These are phyloP conservation scores for Gastrodia elata DNA, from an alignment of 106 monocot species.

Conservation along the genomic window DNA sequence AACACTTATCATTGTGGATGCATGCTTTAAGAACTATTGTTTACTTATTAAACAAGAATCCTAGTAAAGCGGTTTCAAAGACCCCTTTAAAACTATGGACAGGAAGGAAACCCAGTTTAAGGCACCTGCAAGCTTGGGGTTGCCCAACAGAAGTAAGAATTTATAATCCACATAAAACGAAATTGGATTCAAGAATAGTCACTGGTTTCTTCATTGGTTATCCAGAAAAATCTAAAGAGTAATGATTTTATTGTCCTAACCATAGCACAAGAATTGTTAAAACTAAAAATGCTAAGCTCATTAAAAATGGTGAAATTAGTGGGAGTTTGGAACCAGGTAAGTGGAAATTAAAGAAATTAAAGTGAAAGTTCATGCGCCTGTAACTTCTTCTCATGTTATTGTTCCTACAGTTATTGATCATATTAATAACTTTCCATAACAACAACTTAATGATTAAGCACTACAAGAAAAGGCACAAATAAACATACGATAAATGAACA, in stretches of 20 bases:
- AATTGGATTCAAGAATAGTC: background rate
- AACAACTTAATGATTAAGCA: slow-evolving; percentile 6
- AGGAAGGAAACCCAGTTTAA: slow-evolving; percentile 12
- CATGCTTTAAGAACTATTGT: background rate
- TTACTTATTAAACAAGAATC: slow-evolving; percentile 2
- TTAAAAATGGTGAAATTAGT: no score
- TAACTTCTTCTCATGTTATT: no score
- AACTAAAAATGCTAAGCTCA: no score
- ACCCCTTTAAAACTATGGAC: slow-evolving; percentile 5
- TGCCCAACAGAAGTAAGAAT: slow-evolving; percentile 10
- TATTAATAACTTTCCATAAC: no score
- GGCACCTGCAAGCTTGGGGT: slow-evolving; percentile 11
- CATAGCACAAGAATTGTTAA: slow-evolving; percentile 5
- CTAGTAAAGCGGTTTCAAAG: slow-evolving; percentile 7
- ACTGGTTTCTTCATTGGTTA: slow-evolving; percentile 9
- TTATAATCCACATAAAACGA: slow-evolving; percentile 14
- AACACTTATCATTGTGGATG: slow-evolving; percentile 5
- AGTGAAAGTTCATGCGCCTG: no score
- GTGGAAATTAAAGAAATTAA: no score
- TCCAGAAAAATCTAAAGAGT: slow-evolving; percentile 4
- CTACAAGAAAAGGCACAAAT: background rate
- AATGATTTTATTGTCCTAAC: slow-evolving; percentile 10
- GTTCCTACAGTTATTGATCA: no score
- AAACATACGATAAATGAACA: background rate
- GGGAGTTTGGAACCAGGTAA: no score